Evolutionary conservation across 805 yeast species (phyloP), one percentile per base, ranked within the genome.

Genomic region (Cyberlindnera samutprakarnensis): DNA sequence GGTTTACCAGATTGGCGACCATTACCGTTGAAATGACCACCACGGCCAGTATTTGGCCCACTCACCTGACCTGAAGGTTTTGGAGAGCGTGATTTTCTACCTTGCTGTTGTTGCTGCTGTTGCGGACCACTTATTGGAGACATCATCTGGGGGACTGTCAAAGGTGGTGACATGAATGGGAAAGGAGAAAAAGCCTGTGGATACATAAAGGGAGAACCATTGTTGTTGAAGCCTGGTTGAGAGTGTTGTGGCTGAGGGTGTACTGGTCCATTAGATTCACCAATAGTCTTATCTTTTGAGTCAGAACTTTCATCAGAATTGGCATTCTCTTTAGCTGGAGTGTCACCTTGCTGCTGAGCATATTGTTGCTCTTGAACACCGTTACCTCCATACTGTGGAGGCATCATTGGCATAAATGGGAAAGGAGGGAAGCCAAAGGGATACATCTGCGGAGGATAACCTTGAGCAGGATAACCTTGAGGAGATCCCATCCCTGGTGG

Each of bases 361-460:
- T 9, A 8, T 19, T 19, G 25, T 23, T 23, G 25, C 25, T 23
- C n/a, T 9, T 9, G 14, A 7, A 9, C n/a, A n/a, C n/a, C n/a
- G n/a, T n/a, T n/a, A n/a, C n/a, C n/a, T n/a, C n/a, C n/a, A n/a
- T n/a, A 49, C 28, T 37, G 50, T 12, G 44, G 47, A 16, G 54
- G 44, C 35, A 38, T 49, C 45, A 52, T 49, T 11, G 56, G 54
- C 40, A 58, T 53, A 30, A 62, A 56, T 17, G 61, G 66, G 35
- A 47, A 53, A 31, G 59, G 56, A n/a, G 52, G 52, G 48, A 58
- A 48, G 5, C 57, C 59, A 25, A 57, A 59, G 25, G 56, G 61
- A 33, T 54, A 56, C 56, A 57, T 53, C 32, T 49, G 56, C 4
- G 47, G 47, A 31, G 23, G 39, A 20, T 20, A 28, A 12, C 28